Evolutionary conservation across 306 rosid genomes (phyloP), one percentile per base, ranked within the genome.

Genomic region (Vigna hirtella): DNA sequence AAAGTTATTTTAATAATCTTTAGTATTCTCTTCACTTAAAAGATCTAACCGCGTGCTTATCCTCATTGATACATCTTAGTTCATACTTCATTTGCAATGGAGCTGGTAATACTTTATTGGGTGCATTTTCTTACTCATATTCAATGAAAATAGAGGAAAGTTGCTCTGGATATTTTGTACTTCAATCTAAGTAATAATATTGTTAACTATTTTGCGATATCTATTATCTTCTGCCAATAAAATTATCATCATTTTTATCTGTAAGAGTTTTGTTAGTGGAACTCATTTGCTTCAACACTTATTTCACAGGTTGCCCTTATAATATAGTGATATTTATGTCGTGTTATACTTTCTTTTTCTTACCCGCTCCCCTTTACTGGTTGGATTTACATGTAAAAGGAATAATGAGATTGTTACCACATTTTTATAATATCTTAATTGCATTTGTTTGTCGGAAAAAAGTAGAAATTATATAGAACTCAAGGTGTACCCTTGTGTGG

Each of bases 11-110:
- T 68, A 16, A 38, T 40, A 3, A 18, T 77, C n/a, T 66, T 40
- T 28, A 57, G 32, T 30, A 67, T 53, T 65, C 10, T 66, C 14
- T 77, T 26, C 12, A 32, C 22, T 14, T 10, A 64, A 49, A 63
- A n/a, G 73, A 36, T 36, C n/a, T 76, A 38, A 22, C 18, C 63
- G 12, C 18, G 76, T 55, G 52, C 50, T 16, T 57, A 73, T 56
- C 68, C 13, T 73, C 57, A 16, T 57, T 10, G 11, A 57, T 57
- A 38, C 55, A 8, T 15, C 45, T 7, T 62, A 32, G 67, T 38
- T 43, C 17, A 11, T 45, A 24, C 10, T 30, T 45, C 24, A 43
- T 74, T 47, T 26, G 59, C 7, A n/a, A 70, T 12, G 28, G 32
- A 17, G 59, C 22, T 43, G 43, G 16, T 32, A 17, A 38, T 65